Conservation (phyloP, 2,329 filamentous ascomycete genomes). For the Sarocladium brachiariae region DNA sequence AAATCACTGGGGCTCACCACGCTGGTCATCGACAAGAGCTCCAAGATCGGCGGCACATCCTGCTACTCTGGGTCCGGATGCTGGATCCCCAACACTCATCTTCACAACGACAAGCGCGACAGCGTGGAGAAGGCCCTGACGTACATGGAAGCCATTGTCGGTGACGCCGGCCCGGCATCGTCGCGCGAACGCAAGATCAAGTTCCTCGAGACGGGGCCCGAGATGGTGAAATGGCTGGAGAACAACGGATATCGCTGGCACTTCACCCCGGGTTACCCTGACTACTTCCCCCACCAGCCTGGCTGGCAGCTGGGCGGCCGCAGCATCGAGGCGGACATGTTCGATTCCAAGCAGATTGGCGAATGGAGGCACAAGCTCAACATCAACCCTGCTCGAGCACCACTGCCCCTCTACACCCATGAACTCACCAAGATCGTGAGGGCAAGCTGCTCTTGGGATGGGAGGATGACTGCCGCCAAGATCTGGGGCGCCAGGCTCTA, state of each 20-base stretch:
- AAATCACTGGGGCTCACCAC: too few relatives aligned
- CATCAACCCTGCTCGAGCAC: constrained; percentile 3
- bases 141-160: constrained; percentile 23
- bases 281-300: constrained; percentile 23
- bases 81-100: constrained; percentile 27
- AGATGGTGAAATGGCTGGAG: constrained; percentile 24
- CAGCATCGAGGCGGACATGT: constrained; percentile 21
- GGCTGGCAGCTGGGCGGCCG: constrained; percentile 18
- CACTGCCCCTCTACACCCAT: constrained; percentile 11
- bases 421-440: constrained; percentile 13
- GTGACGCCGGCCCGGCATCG: constrained; percentile 22
- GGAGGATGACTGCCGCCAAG: constrained; percentile 10
- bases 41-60: too few relatives aligned
- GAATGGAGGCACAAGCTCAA: constrained; percentile 15
- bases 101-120: constrained; percentile 17
- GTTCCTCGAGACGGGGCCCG: constrained; percentile 23
- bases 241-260: constrained; percentile 21
- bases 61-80: constrained; percentile 26
- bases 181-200: constrained; percentile 19
- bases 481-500: constrained; percentile 11
- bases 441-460: constrained; percentile 11
- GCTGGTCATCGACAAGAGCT: too few relatives aligned
- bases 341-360: constrained; percentile 21
- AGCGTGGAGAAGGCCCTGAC: constrained; percentile 18
- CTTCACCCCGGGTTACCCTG: constrained; percentile 20